Conservation (phyloP, 2,329 filamentous ascomycete species). For the Penicillium sp. region DNA sequence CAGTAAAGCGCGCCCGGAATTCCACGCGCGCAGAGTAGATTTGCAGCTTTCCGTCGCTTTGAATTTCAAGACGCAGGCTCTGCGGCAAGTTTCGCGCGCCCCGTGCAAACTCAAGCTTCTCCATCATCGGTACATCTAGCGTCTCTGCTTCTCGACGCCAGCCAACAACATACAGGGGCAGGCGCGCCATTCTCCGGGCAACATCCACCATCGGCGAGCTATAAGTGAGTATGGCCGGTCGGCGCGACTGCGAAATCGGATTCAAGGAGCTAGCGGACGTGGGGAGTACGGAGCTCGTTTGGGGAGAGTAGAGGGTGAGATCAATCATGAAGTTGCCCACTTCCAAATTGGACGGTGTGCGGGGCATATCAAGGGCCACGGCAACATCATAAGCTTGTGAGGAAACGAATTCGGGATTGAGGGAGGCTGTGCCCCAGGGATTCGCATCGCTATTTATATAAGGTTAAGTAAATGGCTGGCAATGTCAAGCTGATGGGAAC, state of each 20-base stretch:
- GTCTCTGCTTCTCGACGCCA: constrained; percentile 63
- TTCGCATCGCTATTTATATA: constrained; percentile 37
- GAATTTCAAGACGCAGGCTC: constrained; percentile 64
- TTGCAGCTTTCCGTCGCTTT: constrained; percentile 69
- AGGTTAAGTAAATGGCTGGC: background rate
- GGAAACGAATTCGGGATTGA: constrained; percentile 60
- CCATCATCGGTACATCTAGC: constrained; percentile 70
- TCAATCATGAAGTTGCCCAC: constrained; percentile 95
- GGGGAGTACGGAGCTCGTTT: constrained; percentile 33
- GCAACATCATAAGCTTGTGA: constrained; percentile 83
- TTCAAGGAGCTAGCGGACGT: constrained; percentile 31
- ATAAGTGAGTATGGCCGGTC: constrained; percentile 80
- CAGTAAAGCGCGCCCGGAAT: constrained; percentile 73
- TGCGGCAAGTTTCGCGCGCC: constrained; percentile 55
- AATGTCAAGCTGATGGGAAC: background rate
- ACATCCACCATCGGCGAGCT: constrained; percentile 67
- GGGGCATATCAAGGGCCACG: constrained; percentile 73
- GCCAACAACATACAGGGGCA: constrained; percentile 70
- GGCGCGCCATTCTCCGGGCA: constrained; percentile 60
- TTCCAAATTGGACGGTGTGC: constrained; percentile 71
- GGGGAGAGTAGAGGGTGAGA: constrained; percentile 63
- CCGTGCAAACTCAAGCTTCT: constrained; percentile 65
- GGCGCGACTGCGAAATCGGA: constrained; percentile 64
- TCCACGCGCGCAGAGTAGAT: constrained; percentile 70
- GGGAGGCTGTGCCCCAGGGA: constrained; percentile 54